A percentile compares a stretch with the other conserved stretches of the same genome.
phyloP scores from a whole-genome alignment of 805 yeast species.

The Suhomyces vadensis region DNA sequence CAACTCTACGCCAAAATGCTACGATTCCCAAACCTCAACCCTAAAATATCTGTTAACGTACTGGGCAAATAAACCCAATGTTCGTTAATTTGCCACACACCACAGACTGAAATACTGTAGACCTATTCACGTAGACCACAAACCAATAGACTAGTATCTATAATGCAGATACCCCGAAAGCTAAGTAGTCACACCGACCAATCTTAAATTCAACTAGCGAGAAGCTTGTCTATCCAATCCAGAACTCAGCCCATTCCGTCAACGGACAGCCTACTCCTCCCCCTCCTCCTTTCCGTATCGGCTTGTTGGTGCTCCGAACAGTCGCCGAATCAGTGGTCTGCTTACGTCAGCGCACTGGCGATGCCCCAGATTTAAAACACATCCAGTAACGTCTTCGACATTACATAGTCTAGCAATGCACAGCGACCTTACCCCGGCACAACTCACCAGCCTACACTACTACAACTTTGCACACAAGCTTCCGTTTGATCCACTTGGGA shows the following conservation, averaged over 20 bases:
- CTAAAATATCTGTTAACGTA: no score
- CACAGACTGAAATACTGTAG: no score
- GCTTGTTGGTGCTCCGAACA: neutral
- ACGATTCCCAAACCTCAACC: no score
- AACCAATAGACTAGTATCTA: no score
- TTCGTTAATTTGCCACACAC: no score
- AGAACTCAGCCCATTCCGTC: neutral
- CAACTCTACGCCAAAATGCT: no score
- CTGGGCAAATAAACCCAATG: no score
- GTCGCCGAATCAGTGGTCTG: neutral
- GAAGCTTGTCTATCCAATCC: no score
- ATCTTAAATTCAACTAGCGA: no score
- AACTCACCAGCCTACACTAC: slow-evolving; percentile 28
- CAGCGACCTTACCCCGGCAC: slow-evolving; percentile 5
- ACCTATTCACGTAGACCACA: no score
- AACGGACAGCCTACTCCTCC: neutral
- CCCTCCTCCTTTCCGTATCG: neutral
- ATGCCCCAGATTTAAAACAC: slow-evolving; percentile 1
- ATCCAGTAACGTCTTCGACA: neutral
- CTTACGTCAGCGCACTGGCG: slow-evolving; percentile 3
- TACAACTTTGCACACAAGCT: slow-evolving; percentile 31
- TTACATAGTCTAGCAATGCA: neutral
- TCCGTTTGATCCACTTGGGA: slow-evolving; percentile 27
- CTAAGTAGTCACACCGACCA: no score
- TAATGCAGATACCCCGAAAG: no score